These are phyloP conservation scores for Coemansia sp. DNA, from an alignment of 192 early-diverging fungal species.

Conservation along the genomic window DNA sequence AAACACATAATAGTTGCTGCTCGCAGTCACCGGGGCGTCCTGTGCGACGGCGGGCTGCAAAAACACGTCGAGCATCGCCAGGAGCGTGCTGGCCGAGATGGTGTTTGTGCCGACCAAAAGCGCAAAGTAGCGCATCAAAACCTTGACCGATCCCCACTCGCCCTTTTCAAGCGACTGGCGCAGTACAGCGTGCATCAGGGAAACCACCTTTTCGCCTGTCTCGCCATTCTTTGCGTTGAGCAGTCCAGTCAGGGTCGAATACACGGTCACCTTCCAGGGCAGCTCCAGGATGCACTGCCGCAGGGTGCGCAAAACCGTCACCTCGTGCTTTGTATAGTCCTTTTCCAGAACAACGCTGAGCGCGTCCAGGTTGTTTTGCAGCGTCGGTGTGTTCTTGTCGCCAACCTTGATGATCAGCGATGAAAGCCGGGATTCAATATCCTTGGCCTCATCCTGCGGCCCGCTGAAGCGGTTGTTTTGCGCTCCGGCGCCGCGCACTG, in stretches of 20 bases:
- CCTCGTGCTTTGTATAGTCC: conserved; percentile 65
- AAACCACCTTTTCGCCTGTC: conserved; percentile 63
- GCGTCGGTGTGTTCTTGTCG: conserved; percentile 63
- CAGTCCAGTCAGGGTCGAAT: conserved; percentile 77
- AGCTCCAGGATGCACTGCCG: conserved; percentile 38
- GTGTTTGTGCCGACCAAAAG: conserved; percentile 76
- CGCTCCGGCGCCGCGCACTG: conserved; percentile 2
- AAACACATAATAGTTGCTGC: conserved; percentile 67
- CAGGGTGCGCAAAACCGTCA: conserved; percentile 59
- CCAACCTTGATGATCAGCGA: conserved; percentile 73
- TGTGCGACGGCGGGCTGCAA: conserved; percentile 48
- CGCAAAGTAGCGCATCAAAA: conserved; percentile 76
- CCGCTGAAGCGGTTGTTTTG: neutral
- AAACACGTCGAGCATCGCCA: conserved; percentile 64
- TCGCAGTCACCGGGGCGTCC: conserved; percentile 13
- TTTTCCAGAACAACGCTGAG: conserved; percentile 67
- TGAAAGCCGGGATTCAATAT: conserved; percentile 64
- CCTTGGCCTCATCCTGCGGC: conserved; percentile 49
- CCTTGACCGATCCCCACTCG: conserved; percentile 72
- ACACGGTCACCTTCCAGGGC: conserved; percentile 52
- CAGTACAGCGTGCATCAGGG: conserved; percentile 53
- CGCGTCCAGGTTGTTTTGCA: conserved; percentile 63
- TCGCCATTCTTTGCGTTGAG: conserved; percentile 71
- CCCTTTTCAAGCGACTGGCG: conserved; percentile 53
- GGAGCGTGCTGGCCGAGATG: conserved; percentile 60